These are phyloP conservation scores for Epichloe elymi DNA, from an alignment of 2,329 filamentous ascomycete genomes.

Conservation along the genomic window DNA sequence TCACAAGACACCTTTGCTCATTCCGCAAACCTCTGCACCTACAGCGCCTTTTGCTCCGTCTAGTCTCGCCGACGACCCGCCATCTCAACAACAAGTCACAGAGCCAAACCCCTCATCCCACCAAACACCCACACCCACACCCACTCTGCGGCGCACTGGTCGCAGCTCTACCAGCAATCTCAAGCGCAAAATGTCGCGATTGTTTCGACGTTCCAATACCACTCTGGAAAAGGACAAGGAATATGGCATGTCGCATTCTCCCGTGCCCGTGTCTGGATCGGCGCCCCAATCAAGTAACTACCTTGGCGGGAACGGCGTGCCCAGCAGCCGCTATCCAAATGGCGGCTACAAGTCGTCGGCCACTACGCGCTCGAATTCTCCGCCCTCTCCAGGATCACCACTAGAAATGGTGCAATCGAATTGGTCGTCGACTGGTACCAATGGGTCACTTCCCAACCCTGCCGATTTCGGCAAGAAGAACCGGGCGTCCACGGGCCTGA, in stretches of 20 bases:
- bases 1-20: constrained; percentile 8
- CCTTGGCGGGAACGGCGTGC: constrained; percentile 2
- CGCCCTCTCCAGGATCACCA: constrained; percentile 35
- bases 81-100: background rate
- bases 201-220: constrained; percentile 33
- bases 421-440: constrained; percentile 9
- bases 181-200: constrained; percentile 35
- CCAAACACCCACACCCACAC: constrained; percentile 8
- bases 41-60: background rate
- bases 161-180: constrained; percentile 31
- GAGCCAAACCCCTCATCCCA: constrained; percentile 7
- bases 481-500: constrained; percentile 37
- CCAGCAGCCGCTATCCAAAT: constrained; percentile 31
- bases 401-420: constrained; percentile 27
- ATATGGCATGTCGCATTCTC: constrained; percentile 10
- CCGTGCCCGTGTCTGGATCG: constrained; percentile 9
- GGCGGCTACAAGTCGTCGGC: constrained; percentile 25
- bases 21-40: background rate
- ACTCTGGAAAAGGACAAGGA: constrained; percentile 15
- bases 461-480: constrained; percentile 38
- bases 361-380: constrained; percentile 34
- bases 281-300: constrained; percentile 6
- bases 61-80: background rate
- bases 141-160: constrained; percentile 27
- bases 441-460: constrained; percentile 25